Base-by-base conservation (phyloP, 2,329 filamentous ascomycete genomes). In the Ramularia collo-cygni region DNA sequence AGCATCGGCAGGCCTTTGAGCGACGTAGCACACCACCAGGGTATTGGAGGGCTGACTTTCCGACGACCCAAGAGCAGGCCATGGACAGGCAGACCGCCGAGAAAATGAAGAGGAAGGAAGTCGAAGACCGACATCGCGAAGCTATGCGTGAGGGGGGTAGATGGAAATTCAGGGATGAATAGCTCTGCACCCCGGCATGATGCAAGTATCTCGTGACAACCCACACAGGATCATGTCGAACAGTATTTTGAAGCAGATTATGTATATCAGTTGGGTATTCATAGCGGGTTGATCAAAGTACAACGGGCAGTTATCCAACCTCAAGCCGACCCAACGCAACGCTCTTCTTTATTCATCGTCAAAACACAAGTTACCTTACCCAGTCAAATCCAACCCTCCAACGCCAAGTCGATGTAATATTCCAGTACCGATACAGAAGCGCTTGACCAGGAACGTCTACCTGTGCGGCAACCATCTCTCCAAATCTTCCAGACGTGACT, bases 41-140 rank as follows among this genome's bases (percentile, higher is more conserved):
- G 0, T 96, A 86, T 59, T 98, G 92, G 92, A 74, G 85, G 38
- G 75, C 83, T 2, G 90, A 94, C 52, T 94, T 98, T 59, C 89
- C 90, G 1, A 79, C 69, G 17, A 95, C 92, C 1, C 92, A 96
- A 60, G 85, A 95, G 62, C 64, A 81, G 18, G 69, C 76, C 51
- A 67, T 71, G 37, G 78, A 90, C 53, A 75, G 75, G 42, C 71
- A 74, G 44, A 78, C 80, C 56, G 83, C 83, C 0, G 71, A 69
- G n/a, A 71, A 71, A 52, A 66, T 76, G 44, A 81, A 84, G 57
- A 74, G 72, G 49, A 69, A 77, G 35, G 73, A 77, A 40, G 71
- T 95, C 2, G 74, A 79, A 49, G 79, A 85, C 55, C 76, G 88
- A 56, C 83, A 86, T 64, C 72, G 80, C 35, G 88, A 96, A 58